These are phyloP conservation scores for Diophrys appendiculata DNA, from an alignment of 73 alveolate species.

Conservation along the genomic window DNA sequence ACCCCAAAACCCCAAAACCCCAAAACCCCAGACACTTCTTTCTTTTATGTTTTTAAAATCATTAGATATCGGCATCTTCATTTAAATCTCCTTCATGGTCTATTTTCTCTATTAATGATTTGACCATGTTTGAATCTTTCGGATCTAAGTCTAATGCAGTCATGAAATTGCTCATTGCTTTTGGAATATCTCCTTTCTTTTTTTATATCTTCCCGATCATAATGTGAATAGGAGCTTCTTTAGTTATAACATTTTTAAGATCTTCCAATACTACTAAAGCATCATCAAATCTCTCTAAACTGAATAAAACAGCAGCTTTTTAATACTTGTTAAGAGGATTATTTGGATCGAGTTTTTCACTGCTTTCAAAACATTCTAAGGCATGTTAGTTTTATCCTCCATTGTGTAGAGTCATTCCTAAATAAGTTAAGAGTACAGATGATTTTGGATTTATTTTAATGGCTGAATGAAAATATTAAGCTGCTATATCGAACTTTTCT, in stretches of 20 bases:
- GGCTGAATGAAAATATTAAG: slow-evolving; percentile 77
- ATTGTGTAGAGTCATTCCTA: slow-evolving; percentile 90
- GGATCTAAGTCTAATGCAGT: slow-evolving; percentile 92
- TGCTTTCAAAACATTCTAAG: slow-evolving; percentile 75
- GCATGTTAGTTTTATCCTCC: slow-evolving; percentile 79
- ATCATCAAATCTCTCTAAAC: slow-evolving; percentile 78
- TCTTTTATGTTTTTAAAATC: no score
- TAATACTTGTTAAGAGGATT: slow-evolving; percentile 87
- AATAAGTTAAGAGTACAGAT: slow-evolving; percentile 87
- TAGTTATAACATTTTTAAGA: slow-evolving; percentile 79
- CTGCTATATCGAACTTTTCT: slow-evolving; percentile 91
- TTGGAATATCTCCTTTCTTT: slow-evolving; percentile 75
- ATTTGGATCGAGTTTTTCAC: slow-evolving; percentile 81
- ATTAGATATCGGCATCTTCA: slow-evolving; percentile 45
- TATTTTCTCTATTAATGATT: slow-evolving; percentile 83
- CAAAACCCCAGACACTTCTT: no score
- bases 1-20: no score
- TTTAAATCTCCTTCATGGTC: slow-evolving; percentile 55
- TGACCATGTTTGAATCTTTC: slow-evolving; percentile 85
- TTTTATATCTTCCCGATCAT: slow-evolving; percentile 90
- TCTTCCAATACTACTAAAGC: slow-evolving; percentile 83
- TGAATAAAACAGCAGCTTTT: slow-evolving; percentile 82
- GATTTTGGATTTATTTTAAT: slow-evolving; percentile 79
- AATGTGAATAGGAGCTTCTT: slow-evolving; percentile 94
- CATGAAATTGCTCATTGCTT: slow-evolving; percentile 86